These are phyloP conservation scores for Nymphaea colorata DNA, from an alignment of 164 flowering plant species.

Conservation along the genomic window DNA sequence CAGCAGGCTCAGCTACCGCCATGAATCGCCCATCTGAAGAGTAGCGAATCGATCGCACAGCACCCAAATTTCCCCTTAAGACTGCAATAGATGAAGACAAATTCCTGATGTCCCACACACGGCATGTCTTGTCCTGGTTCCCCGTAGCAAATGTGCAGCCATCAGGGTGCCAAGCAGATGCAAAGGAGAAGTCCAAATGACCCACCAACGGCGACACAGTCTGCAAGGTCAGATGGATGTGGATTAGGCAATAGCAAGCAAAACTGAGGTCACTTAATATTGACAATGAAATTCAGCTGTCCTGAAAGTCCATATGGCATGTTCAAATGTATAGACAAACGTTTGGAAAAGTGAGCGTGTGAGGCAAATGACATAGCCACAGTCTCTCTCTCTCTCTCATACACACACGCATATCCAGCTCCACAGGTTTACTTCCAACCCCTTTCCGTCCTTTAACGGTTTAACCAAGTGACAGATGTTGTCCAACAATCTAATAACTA, in stretches of 20 bases:
- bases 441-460: too few relatives aligned
- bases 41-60: conserved; percentile 42
- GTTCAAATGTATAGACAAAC: too few relatives aligned
- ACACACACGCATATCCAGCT: too few relatives aligned
- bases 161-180: conserved; percentile 64
- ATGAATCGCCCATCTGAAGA: conserved; percentile 51
- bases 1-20: conserved; percentile 61
- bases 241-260: not conserved
- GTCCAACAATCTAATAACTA: too few relatives aligned
- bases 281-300: too few relatives aligned
- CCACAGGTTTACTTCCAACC: too few relatives aligned
- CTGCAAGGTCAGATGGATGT: conserved; percentile 11
- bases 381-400: too few relatives aligned
- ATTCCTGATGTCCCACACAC: conserved; percentile 53
- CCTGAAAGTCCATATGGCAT: too few relatives aligned
- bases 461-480: too few relatives aligned
- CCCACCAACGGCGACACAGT: conserved; percentile 32
- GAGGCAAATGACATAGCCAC: too few relatives aligned
- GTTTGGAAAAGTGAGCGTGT: too few relatives aligned
- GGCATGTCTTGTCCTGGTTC: conserved; percentile 59
- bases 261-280: too few relatives aligned
- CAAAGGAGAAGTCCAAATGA: conserved; percentile 52
- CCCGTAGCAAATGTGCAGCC: conserved; percentile 57
- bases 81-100: conserved; percentile 28
- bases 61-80: conserved; percentile 48